Evolutionary conservation across 192 early-diverging fungal genomes (phyloP).

Genomic region (Coemansia nantahalensis): DNA sequence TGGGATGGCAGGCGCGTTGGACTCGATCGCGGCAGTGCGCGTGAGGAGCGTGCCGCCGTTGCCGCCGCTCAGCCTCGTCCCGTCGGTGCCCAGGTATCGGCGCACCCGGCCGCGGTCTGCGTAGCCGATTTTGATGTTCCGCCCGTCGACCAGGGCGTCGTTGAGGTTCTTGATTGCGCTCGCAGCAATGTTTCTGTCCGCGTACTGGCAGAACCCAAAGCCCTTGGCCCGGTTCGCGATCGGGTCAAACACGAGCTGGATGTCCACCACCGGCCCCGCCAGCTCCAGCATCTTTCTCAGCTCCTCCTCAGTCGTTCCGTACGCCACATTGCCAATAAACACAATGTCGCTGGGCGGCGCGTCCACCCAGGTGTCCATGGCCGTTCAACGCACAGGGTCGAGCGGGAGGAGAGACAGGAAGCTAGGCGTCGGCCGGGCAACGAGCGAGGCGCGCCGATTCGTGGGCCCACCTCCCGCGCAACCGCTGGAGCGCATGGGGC

Average conservation of each 20-base stretch:
- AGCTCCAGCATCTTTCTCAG: slow-evolving; percentile 88
- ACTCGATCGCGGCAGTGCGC: slow-evolving; percentile 5
- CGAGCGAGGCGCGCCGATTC: too few relatives aligned
- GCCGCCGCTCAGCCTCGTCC: slow-evolving; percentile 15
- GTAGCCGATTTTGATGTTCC: slow-evolving; percentile 89
- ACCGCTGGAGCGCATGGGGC: too few relatives aligned
- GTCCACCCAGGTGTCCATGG: slow-evolving; percentile 35
- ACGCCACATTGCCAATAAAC: slow-evolving; percentile 77
- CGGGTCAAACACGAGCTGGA: slow-evolving; percentile 88
- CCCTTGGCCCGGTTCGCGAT: slow-evolving; percentile 80
- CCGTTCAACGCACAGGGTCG: not conserved
- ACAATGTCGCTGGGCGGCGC: slow-evolving; percentile 35
- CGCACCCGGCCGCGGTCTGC: slow-evolving; percentile 59
- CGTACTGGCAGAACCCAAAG: slow-evolving; percentile 92
- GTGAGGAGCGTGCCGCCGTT: slow-evolving; percentile 10
- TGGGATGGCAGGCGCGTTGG: not conserved
- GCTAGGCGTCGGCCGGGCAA: too few relatives aligned
- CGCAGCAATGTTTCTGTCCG: slow-evolving; percentile 87
- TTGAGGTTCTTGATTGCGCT: slow-evolving; percentile 94
- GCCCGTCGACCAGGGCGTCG: slow-evolving; percentile 84
- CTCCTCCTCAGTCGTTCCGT: slow-evolving; percentile 91
- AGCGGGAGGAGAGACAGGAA: too few relatives aligned
- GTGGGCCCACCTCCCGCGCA: too few relatives aligned
- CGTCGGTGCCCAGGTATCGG: slow-evolving; percentile 32
- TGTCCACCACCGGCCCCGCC: slow-evolving; percentile 81